Base-by-base conservation (phyloP, 495 filamentous ascomycete genomes). In the Massariosphaeria phaeospora region DNA sequence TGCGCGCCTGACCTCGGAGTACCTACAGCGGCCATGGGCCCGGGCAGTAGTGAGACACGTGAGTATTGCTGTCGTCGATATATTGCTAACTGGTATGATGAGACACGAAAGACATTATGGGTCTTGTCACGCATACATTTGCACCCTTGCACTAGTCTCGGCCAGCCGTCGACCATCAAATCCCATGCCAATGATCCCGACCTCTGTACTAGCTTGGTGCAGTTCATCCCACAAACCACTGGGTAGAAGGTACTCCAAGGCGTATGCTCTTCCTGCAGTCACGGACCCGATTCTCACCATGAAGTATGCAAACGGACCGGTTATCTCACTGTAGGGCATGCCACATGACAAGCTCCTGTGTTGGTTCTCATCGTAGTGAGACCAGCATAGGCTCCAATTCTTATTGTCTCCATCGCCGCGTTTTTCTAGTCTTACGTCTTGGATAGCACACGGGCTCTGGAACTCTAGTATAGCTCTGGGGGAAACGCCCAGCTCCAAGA, bases 261-360 rank as follows among this genome's bases (percentile, higher is more conserved):
- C 57, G 45, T 67, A 65, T 11, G 59, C 57, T 17, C 58, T 48
- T n/a, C 61, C 64, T 5, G 55, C 34, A 1, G 17, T 11, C 9
- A 49, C 2, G 3, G 58, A 62, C 48, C 59, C 39, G 12, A 67
- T 25, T 2, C 27, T 13, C 13, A 67, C 29, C 4, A 26, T 27
- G 38, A 67, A 65, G 27, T 62, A 38, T 6, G 62, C 43, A 40
- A 65, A 65, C 1, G 57, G 62, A 2, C 65, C 65, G 1, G 65
- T 67, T 25, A 53, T 45, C 11, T 38, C 26, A 33, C 65, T 67
- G 44, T 59, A 65, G 0, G 65, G 65, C 13, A 51, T 23, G n/a
- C 49, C 51, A 23, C 3, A 6, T 10, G 13, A 13, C 46, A 26
- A 8, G 3, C 3, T 13, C 26, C n/a, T 12, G 11, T 38, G 38